Evolutionary conservation across 352 stramenopile genomes (phyloP).

Genomic region (Pythium monospermum): DNA sequence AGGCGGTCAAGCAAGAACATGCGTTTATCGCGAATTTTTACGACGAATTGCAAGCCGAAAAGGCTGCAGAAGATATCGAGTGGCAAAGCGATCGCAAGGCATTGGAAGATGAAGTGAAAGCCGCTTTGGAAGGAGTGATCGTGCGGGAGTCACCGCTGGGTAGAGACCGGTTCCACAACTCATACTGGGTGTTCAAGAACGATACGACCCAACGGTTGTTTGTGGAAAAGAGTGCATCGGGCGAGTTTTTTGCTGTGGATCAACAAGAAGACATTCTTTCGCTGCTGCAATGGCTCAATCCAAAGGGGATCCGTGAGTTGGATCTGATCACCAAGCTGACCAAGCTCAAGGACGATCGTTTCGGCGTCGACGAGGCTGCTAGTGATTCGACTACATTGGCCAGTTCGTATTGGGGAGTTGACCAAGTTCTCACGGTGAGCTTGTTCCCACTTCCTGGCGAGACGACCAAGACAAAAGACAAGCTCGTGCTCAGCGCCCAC

Average conservation of each 20-base stretch:
- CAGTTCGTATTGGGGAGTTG: slow-evolving; percentile 15
- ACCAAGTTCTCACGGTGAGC: slow-evolving; percentile 26
- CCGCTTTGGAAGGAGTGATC: slow-evolving; percentile 24
- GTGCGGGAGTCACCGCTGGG: slow-evolving; percentile 67
- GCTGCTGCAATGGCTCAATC: slow-evolving; percentile 69
- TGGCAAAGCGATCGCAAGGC: slow-evolving; percentile 14
- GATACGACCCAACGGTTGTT: slow-evolving; percentile 58
- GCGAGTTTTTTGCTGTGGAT: slow-evolving; percentile 50
- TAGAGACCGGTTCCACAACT: slow-evolving; percentile 71
- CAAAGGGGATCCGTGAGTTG: slow-evolving; percentile 63
- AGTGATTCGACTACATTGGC: background rate
- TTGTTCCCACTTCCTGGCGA: slow-evolving; percentile 68
- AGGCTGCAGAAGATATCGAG: slow-evolving; percentile 20
- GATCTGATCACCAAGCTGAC: slow-evolving; percentile 55
- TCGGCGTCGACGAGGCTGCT: slow-evolving; percentile 10
- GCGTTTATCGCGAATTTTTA: slow-evolving; percentile 31
- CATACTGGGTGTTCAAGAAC: slow-evolving; percentile 75
- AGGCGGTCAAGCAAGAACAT: slow-evolving; percentile 31
- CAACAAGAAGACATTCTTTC: slow-evolving; percentile 30
- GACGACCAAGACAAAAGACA: slow-evolving; percentile 35
- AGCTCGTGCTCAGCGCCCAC: slow-evolving; percentile 39
- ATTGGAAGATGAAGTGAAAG: slow-evolving; percentile 15
- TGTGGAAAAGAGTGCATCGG: slow-evolving; percentile 59
- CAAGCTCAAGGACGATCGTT: slow-evolving; percentile 31
- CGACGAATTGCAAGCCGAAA: slow-evolving; percentile 23